Evolutionary conservation across 257 asterid species (phyloP).

Genomic region (Pogostemon cablin): DNA sequence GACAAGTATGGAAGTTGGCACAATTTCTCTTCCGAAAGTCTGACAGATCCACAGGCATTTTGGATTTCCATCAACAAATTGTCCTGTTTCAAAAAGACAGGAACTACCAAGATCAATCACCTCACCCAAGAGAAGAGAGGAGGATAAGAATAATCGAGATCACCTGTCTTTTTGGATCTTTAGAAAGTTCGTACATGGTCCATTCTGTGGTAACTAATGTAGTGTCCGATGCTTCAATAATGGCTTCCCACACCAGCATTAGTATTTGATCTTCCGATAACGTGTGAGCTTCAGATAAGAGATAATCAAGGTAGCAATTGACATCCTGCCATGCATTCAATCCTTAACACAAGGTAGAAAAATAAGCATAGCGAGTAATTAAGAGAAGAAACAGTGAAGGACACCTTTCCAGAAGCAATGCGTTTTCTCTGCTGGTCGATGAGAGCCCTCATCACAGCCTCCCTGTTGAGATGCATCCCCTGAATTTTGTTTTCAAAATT

Average conservation of each 20-base stretch:
- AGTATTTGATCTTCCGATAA: slow-evolving; percentile 64
- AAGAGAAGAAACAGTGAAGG: not conserved
- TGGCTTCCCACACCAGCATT: slow-evolving; percentile 83
- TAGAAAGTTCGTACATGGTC: slow-evolving; percentile 91
- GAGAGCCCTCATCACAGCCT: slow-evolving; percentile 72
- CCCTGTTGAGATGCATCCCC: slow-evolving; percentile 47
- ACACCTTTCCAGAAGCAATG: slow-evolving; percentile 69
- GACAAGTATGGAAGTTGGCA: slow-evolving; percentile 72
- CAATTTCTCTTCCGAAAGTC: slow-evolving; percentile 67
- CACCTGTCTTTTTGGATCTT: slow-evolving; percentile 74
- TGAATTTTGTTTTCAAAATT: slow-evolving; percentile 55
- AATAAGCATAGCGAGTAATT: not conserved
- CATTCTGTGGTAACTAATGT: slow-evolving; percentile 74
- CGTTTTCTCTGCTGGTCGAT: slow-evolving; percentile 57
- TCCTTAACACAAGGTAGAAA: not conserved
- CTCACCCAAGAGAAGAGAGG: not conserved
- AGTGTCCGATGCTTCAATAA: slow-evolving; percentile 88
- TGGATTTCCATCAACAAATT: slow-evolving; percentile 50
- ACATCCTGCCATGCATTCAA: slow-evolving; percentile 48
- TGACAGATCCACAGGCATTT: slow-evolving; percentile 56
- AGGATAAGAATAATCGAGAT: slow-evolving; percentile 3
- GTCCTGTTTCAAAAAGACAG: slow-evolving; percentile 42
- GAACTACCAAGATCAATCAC: not conserved
- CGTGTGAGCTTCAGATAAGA: slow-evolving; percentile 62
- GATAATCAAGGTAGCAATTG: slow-evolving; percentile 63